Evolutionary conservation across 2,329 filamentous ascomycete genomes (phyloP), one percentile per base, ranked within the genome.

Genomic region (Neopestalotiopsis sp.): DNA sequence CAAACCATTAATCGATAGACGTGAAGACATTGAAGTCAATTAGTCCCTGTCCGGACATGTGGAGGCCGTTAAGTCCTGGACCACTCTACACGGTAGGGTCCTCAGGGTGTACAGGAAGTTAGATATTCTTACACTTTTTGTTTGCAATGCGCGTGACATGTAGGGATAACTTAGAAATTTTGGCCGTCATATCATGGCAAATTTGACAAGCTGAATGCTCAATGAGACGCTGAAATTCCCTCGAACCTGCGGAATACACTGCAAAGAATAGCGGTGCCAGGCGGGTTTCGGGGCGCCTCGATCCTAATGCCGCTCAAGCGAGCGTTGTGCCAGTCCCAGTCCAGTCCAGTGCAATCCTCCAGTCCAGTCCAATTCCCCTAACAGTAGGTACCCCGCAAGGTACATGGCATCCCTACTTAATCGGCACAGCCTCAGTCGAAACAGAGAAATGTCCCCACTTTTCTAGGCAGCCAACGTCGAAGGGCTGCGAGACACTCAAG

Each of bases 391-490:
- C 59, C 30, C 59, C n/a, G 30, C 32, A 30, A 20, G 20, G 30
- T 62, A 62, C 59, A 62, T 62, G n/a, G 45, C 12, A 30, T n/a
- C 17, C 59, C 59, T 30, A 62, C 28, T 14, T 62, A 28, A 40
- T 17, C 59, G 59, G 59, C 59, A 62, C 32, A 62, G 59, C 59
- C 59, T 62, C 59, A 62, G 59, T 38, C 32, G 32, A 40, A 14
- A 34, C 30, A 40, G 12, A 30, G 20, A 40, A 12, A 40, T 17
- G 32, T 17, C 20, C 20, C 59, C 59, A 42, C 59, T 62, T 62
- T 38, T 62, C 59, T 62, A 62, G 59, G 59, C 59, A 62, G 32
- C 59, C 59, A 62, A 62, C 59, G 12, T 62, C 59, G 34, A 62
- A 12, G 28, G 30, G 59, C 59, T 38, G 30, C 59, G 14, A 20